These are phyloP conservation scores for Aspergillus calidoustus DNA, from an alignment of 2,329 filamentous ascomycete species.

Conservation along the genomic window DNA sequence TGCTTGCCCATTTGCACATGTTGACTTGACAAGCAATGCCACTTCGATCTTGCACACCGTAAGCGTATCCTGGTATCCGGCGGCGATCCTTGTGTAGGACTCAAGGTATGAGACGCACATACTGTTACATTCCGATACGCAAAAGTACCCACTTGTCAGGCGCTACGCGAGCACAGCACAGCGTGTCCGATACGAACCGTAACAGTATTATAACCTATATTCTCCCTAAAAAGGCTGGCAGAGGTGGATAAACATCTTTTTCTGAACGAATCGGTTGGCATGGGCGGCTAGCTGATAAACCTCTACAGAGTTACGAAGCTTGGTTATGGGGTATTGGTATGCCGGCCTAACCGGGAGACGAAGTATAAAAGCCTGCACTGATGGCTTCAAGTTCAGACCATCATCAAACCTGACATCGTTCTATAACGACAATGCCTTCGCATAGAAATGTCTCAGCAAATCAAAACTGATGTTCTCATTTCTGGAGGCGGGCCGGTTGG, in stretches of 20 bases:
- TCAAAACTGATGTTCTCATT: conserved; percentile 42
- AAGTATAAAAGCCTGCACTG: neutral
- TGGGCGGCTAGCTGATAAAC: too few species aligned
- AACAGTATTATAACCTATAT: neutral
- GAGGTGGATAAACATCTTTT: neutral
- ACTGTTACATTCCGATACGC: conserved; percentile 8
- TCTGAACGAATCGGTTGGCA: too few species aligned
- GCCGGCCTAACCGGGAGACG: neutral
- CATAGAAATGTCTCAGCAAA: neutral
- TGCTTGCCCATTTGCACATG: neutral
- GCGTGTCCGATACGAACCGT: neutral
- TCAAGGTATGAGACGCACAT: neutral
- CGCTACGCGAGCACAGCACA: neutral
- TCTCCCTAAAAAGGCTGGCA: neutral
- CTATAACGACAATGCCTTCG: too few species aligned
- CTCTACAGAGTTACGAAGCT: too few species aligned
- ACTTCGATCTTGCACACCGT: too few species aligned
- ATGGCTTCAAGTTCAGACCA: neutral
- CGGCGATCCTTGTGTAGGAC: neutral
- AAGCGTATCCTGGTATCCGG: neutral
- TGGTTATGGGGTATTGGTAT: neutral
- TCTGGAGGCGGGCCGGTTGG: conserved; percentile 53
- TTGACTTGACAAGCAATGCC: neutral
- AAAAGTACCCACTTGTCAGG: neutral
- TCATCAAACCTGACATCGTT: neutral